These are phyloP conservation scores for Ustilago cynodontis DNA, from an alignment of 1,284 basidiomycete species.

Conservation along the genomic window DNA sequence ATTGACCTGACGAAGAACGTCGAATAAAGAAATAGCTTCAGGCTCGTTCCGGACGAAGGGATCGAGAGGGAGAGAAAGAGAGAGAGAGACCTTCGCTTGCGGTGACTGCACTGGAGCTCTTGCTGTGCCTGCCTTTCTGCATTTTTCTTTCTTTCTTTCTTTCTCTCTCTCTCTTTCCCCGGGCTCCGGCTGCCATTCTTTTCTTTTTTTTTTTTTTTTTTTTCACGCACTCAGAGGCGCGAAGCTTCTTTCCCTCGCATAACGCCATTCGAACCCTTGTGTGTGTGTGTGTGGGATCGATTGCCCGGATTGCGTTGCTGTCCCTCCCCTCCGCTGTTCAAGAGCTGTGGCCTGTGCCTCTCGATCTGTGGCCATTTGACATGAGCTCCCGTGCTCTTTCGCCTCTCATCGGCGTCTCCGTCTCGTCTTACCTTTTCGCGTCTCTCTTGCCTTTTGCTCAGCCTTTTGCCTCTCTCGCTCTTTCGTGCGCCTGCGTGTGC, in stretches of 20 bases:
- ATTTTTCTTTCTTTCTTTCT: not conserved
- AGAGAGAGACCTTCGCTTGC: not conserved
- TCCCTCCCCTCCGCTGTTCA: not conserved
- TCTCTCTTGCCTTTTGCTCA: not conserved
- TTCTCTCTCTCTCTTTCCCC: not conserved
- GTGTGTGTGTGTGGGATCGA: not conserved
- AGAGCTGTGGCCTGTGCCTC: conserved; percentile 14
- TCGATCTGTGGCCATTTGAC: conserved; percentile 10
- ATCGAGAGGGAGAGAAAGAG: too few species aligned
- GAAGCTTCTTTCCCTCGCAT: too few species aligned
- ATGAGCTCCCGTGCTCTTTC: not conserved
- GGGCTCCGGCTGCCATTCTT: too few species aligned
- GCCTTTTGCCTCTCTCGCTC: not conserved
- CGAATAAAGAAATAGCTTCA: too few species aligned
- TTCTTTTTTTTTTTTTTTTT: too few species aligned
- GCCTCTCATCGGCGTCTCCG: conserved; percentile 7
- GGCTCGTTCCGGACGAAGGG: too few species aligned
- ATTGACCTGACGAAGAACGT: too few species aligned
- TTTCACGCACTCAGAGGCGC: too few species aligned
- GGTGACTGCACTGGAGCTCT: not conserved
- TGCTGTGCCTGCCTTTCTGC: not conserved
- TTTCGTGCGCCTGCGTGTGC: too few species aligned
- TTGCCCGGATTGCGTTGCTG: too few species aligned
- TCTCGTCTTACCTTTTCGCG: too few species aligned
- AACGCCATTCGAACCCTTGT: too few species aligned